Conservation (phyloP, 352 stramenopile genomes). For the Pythium myriotylum region DNA sequence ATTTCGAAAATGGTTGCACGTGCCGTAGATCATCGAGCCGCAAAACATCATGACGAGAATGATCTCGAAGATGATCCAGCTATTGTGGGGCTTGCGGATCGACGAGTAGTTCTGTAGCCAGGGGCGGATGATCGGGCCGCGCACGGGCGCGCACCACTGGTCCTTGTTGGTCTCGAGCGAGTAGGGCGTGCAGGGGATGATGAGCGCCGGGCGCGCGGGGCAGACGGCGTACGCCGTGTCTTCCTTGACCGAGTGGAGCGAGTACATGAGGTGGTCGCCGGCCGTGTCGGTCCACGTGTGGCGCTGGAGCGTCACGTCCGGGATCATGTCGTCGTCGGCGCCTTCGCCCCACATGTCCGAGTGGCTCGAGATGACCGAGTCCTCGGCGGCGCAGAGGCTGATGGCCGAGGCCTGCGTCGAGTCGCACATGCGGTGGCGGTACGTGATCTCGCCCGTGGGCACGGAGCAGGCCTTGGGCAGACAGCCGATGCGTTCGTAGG, state of each 20-base stretch:
- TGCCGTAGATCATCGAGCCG: conserved; percentile 26
- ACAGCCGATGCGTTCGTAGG: conserved; percentile 58
- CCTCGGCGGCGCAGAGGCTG: conserved; percentile 61
- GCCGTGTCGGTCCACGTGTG: conserved; percentile 46
- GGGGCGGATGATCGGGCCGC: conserved; percentile 38
- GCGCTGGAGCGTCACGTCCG: conserved; percentile 53
- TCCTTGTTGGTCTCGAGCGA: conserved; percentile 34
- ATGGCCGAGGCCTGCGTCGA: conserved; percentile 39
- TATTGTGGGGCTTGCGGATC: conserved; percentile 51
- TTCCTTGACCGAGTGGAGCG: conserved; percentile 46
- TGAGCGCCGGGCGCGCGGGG: conserved; percentile 44
- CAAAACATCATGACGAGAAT: conserved; percentile 55
- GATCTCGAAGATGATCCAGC: conserved; percentile 61
- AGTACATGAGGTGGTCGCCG: conserved; percentile 57
- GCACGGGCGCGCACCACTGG: conserved; percentile 41
- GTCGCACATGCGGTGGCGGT: conserved; percentile 49
- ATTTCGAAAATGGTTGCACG: conserved; percentile 8
- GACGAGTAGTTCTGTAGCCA: conserved; percentile 63
- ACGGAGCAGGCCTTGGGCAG: conserved; percentile 31
- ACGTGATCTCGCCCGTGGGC: conserved; percentile 34
- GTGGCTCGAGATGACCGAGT: conserved; percentile 35
- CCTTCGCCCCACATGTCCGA: conserved; percentile 62
- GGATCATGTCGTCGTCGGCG: conserved; percentile 48
- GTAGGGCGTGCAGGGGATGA: conserved; percentile 66
- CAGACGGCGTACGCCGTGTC: conserved; percentile 58